These are phyloP conservation scores for Penicillium paxilli DNA, from an alignment of 495 filamentous ascomycete species.

Conservation along the genomic window DNA sequence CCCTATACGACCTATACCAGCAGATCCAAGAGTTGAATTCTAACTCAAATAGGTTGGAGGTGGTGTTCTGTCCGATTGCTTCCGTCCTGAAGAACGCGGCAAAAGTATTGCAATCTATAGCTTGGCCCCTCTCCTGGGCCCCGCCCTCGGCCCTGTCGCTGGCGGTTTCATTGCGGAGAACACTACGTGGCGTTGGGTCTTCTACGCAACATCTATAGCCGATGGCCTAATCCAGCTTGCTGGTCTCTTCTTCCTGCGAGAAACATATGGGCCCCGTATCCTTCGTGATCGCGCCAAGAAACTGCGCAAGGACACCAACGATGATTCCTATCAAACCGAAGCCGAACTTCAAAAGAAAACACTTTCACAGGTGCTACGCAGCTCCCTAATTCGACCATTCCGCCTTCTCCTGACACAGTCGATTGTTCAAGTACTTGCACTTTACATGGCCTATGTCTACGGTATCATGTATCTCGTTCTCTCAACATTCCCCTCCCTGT, in stretches of 20 bases:
- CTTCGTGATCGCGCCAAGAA: conserved; percentile 55
- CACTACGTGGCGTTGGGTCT: conserved; percentile 71
- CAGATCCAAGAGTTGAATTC: background rate
- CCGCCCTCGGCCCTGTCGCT: conserved; percentile 63
- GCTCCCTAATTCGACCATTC: conserved; percentile 55
- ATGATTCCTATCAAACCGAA: conserved; percentile 61
- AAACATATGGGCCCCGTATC: conserved; percentile 69
- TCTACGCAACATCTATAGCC: conserved; percentile 62
- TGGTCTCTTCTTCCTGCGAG: conserved; percentile 67
- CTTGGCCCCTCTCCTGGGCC: conserved; percentile 65
- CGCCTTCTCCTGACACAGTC: conserved; percentile 58
- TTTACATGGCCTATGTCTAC: conserved; percentile 70
- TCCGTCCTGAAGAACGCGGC: conserved; percentile 62
- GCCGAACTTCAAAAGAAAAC: conserved; percentile 53
- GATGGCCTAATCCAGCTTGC: conserved; percentile 61
- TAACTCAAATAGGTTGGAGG: conserved; percentile 46
- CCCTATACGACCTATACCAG: background rate
- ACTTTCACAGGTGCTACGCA: conserved; percentile 40
- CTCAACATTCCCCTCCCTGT: conserved; percentile 66
- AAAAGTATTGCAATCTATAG: conserved; percentile 64
- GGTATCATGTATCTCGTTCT: conserved; percentile 73
- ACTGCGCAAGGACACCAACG: conserved; percentile 65
- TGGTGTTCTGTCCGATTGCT: conserved; percentile 64
- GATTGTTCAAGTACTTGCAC: conserved; percentile 59
- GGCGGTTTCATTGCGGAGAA: conserved; percentile 69